Percentiles rank a stretch among this genome's conserved stretches.
Evolutionary conservation across 805 yeast species (phyloP).

Genomic region (Saturnispora halmiae): DNA sequence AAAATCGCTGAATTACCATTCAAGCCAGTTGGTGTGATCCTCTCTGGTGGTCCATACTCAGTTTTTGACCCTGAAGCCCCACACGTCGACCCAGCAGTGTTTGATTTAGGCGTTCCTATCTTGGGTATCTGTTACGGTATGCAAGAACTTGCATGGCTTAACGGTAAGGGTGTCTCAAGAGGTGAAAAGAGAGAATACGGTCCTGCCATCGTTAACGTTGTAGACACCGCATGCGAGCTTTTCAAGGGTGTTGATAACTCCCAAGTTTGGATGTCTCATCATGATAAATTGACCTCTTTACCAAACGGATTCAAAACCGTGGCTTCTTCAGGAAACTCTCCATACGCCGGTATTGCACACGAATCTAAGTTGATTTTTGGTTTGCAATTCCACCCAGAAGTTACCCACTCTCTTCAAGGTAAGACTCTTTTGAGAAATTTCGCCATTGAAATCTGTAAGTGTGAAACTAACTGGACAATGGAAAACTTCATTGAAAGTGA

Average conservation of each 20-base stretch:
- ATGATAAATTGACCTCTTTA: slow-evolving; percentile 85
- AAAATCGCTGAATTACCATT: slow-evolving; percentile 85
- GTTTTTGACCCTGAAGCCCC: slow-evolving; percentile 95
- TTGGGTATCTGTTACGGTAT: slow-evolving; percentile 98
- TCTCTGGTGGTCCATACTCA: slow-evolving; percentile 97
- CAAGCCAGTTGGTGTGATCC: slow-evolving; percentile 93
- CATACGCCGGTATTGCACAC: slow-evolving; percentile 87
- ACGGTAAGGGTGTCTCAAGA: slow-evolving; percentile 87
- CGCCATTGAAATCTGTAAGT: slow-evolving; percentile 84
- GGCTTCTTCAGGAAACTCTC: slow-evolving; percentile 91
- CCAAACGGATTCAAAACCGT: slow-evolving; percentile 85
- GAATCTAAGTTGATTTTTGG: slow-evolving; percentile 71
- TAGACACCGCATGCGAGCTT: slow-evolving; percentile 56
- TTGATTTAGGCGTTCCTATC: slow-evolving; percentile 86
- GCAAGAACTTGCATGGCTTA: slow-evolving; percentile 98
- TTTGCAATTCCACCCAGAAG: slow-evolving; percentile 99
- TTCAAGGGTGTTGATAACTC: slow-evolving; percentile 89
- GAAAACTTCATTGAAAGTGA: slow-evolving; percentile 95
- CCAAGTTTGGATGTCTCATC: slow-evolving; percentile 99
- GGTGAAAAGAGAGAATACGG: slow-evolving; percentile 98
- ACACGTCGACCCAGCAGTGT: slow-evolving; percentile 91
- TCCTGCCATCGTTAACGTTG: slow-evolving; percentile 85
- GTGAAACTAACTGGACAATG: slow-evolving; percentile 93
- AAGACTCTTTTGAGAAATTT: slow-evolving; percentile 80
- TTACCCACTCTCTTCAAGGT: slow-evolving; percentile 91